phyloP scores from a whole-genome alignment of 345 rosid genomes.

The Brassica rapa region DNA sequence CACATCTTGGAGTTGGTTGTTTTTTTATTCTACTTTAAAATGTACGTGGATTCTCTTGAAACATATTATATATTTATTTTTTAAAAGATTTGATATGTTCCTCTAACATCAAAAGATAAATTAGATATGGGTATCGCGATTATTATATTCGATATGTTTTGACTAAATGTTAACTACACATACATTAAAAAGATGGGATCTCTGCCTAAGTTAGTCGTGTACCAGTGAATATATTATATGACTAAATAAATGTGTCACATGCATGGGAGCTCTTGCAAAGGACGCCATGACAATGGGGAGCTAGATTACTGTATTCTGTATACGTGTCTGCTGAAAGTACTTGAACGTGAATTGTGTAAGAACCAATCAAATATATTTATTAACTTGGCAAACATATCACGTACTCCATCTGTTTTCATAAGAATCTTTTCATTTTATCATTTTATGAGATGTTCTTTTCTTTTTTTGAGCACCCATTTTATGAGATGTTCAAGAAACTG shows the following conservation, averaged over 20 bases:
- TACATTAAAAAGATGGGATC: slow-evolving; percentile 14
- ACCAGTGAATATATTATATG: slow-evolving; percentile 2
- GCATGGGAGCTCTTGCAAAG: slow-evolving; percentile 20
- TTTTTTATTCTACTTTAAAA: background rate
- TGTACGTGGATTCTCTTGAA: background rate
- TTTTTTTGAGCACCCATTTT: too few relatives aligned
- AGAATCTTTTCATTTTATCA: too few relatives aligned
- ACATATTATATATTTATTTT: background rate
- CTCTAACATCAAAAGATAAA: background rate
- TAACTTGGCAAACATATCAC: background rate
- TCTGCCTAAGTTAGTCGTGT: slow-evolving; percentile 24
- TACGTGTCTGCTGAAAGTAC: slow-evolving; percentile 23
- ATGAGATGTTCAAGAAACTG: background rate
- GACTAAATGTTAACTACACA: background rate
- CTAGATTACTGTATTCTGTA: slow-evolving; percentile 18
- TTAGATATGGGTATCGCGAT: background rate
- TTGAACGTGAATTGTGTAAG: slow-evolving; percentile 26
- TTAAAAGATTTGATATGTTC: background rate
- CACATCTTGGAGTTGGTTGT: background rate
- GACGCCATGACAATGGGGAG: slow-evolving; percentile 34
- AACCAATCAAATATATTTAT: slow-evolving; percentile 21
- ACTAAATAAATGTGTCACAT: slow-evolving; percentile 14
- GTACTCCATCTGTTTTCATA: too few relatives aligned
- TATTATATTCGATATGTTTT: background rate
- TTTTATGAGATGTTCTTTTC: too few relatives aligned